phyloP scores from a whole-genome alignment of 108 stramenopile genomes.

The Fragilariopsis cylindrus region DNA sequence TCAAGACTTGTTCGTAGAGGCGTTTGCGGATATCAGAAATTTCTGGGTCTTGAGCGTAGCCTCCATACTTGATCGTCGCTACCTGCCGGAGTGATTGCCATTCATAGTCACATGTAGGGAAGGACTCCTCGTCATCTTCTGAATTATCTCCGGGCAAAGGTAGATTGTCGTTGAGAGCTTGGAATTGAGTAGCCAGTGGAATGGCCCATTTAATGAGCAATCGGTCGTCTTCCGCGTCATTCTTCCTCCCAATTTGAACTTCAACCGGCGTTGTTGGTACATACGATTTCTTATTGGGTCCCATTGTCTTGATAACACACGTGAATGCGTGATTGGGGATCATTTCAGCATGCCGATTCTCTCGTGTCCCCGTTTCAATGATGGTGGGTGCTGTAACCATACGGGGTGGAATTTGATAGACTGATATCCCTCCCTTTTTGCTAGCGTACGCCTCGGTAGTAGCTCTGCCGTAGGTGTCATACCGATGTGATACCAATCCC shows the following conservation, averaged over 20 bases:
- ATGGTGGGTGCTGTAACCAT: constrained; percentile 54
- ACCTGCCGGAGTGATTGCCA: constrained; percentile 53
- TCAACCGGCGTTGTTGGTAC: constrained; percentile 72
- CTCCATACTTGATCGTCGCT: constrained; percentile 74
- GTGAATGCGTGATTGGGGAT: constrained; percentile 84
- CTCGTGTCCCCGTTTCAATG: constrained; percentile 59
- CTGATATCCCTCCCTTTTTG: constrained; percentile 40
- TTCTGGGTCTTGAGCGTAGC: constrained; percentile 72
- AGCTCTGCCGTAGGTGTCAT: constrained; percentile 84
- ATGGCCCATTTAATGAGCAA: constrained; percentile 57
- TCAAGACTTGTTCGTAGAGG: constrained; percentile 69
- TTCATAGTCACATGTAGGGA: constrained; percentile 27
- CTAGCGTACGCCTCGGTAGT: constrained; percentile 30
- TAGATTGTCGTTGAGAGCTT: constrained; percentile 39
- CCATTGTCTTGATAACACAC: constrained; percentile 78
- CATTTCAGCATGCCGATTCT: constrained; percentile 49
- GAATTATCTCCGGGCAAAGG: constrained; percentile 52
- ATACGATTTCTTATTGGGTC: constrained; percentile 63
- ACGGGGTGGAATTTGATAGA: constrained; percentile 66
- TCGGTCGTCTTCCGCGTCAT: constrained; percentile 16
- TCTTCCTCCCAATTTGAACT: constrained; percentile 45
- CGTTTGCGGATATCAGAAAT: constrained; percentile 64
- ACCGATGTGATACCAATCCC: constrained; percentile 87
- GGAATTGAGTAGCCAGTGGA: constrained; percentile 64
- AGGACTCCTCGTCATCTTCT: constrained; percentile 26